Percentiles rank a stretch among this genome's conserved stretches.
Conservation (phyloP, 73 alveolate genomes). For the Halteria grandinella region DNA sequence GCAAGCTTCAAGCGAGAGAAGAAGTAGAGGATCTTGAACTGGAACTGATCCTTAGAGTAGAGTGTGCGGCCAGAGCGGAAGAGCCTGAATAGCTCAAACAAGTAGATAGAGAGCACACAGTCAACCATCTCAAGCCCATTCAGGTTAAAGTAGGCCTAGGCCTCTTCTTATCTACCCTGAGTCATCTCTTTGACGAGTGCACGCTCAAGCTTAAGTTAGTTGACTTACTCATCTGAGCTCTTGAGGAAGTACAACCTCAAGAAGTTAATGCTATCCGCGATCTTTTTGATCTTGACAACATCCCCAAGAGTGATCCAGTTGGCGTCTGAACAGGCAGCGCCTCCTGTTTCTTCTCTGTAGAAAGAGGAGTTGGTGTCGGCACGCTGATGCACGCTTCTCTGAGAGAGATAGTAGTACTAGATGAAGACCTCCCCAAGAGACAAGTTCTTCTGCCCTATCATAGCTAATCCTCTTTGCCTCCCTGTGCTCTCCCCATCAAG, state of each 20-base stretch:
- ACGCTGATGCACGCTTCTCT: background rate
- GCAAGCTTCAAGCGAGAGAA: constrained; percentile 21
- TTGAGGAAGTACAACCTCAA: constrained; percentile 42
- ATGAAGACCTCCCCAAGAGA: constrained; percentile 38
- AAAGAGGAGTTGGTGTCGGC: constrained; percentile 5
- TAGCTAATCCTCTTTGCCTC: background rate
- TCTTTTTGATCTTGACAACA: constrained; percentile 40
- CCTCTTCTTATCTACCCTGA: background rate
- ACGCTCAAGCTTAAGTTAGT: background rate
- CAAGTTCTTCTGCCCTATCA: background rate
- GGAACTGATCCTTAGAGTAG: constrained; percentile 13
- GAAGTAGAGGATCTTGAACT: constrained; percentile 26
- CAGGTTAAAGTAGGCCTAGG: background rate
- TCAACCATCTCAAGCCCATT: constrained; percentile 39
- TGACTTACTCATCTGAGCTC: constrained; percentile 39
- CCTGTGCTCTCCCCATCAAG: no score
- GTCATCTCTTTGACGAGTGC: no score
- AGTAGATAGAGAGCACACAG: constrained; percentile 39
- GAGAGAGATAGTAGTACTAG: constrained; percentile 40
- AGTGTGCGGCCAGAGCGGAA: constrained; percentile 3
- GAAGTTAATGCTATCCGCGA: constrained; percentile 60
- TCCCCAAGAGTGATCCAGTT: constrained; percentile 36
- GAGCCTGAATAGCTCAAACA: constrained; percentile 23
- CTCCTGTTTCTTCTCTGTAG: background rate
- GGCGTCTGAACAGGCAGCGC: background rate